phyloP scores from a whole-genome alignment of 108 stramenopile species.

The Nitzschia putrida region DNA sequence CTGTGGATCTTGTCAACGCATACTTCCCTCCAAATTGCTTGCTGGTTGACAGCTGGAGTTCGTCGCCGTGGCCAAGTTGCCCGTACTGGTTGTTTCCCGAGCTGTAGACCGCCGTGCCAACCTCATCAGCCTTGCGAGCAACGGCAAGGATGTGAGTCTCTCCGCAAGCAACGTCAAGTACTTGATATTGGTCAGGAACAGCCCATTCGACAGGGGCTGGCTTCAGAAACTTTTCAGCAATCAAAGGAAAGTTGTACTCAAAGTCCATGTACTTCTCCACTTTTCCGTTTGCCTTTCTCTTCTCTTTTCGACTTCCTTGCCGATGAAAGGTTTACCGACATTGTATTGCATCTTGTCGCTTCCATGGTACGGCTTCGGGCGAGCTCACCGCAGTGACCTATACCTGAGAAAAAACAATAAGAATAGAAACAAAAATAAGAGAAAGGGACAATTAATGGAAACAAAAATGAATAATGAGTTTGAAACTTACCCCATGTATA shows the following conservation, averaged over 20 bases:
- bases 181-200: constrained; percentile 16
- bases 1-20: too few species aligned
- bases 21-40: too few species aligned
- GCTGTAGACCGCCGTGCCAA: constrained; percentile 52
- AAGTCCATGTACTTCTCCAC: background rate
- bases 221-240: constrained; percentile 38
- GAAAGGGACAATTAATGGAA: background rate
- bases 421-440: background rate
- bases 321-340: constrained; percentile 16
- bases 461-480: background rate
- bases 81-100: constrained; percentile 91
- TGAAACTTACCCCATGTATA: constrained; percentile 66
- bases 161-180: constrained; percentile 78
- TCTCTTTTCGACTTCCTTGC: constrained; percentile 17
- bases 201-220: constrained; percentile 35
- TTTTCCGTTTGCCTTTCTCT: background rate
- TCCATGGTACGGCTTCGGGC: constrained; percentile 28
- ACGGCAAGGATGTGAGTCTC: constrained; percentile 82
- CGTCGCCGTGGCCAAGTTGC: constrained; percentile 86
- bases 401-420: constrained; percentile 10
- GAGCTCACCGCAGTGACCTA: constrained; percentile 29
- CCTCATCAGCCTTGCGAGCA: constrained; percentile 41
- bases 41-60: too few species aligned
- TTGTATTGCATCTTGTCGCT: constrained; percentile 16
- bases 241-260: constrained; percentile 4